phyloP scores from a whole-genome alignment of 306 rosid genomes.

The Sechiopsis laciniata region DNA sequence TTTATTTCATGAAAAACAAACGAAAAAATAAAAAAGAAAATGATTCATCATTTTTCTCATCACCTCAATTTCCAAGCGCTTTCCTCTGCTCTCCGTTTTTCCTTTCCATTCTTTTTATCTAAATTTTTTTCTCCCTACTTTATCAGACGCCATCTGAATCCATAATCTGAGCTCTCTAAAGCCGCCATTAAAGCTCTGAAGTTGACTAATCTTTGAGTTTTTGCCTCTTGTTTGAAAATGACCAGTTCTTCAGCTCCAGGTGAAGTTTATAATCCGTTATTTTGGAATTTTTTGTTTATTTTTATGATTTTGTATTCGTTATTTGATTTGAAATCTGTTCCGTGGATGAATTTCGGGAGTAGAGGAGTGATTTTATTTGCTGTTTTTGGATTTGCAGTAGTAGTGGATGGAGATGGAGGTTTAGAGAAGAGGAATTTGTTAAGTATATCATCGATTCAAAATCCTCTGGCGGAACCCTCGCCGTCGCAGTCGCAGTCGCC shows the following conservation, averaged over 20 bases:
- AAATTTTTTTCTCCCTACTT: background rate
- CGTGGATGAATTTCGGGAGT: background rate
- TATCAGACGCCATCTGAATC: background rate
- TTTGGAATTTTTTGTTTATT: background rate
- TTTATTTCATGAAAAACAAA: no score
- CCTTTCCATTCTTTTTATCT: background rate
- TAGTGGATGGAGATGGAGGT: conserved; percentile 42
- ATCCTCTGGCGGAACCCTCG: conserved; percentile 41
- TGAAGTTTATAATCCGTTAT: background rate
- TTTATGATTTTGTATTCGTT: background rate
- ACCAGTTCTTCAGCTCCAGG: conserved; percentile 18
- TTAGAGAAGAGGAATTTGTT: conserved; percentile 30
- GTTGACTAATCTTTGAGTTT: background rate
- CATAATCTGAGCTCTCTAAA: background rate
- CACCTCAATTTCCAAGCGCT: conserved; percentile 7
- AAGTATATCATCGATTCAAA: conserved; percentile 32
- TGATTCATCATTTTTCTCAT: background rate
- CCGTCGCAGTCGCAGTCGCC: conserved; percentile 87
- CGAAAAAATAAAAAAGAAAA: no score
- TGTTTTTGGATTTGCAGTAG: conserved; percentile 9
- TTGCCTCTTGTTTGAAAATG: background rate
- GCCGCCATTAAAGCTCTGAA: no score
- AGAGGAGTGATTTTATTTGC: background rate
- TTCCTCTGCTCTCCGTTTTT: conserved; percentile 11
- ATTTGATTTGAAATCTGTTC: background rate